Conservation (phyloP, 441 rosid genomes). For the Euphorbia corollata region DNA sequence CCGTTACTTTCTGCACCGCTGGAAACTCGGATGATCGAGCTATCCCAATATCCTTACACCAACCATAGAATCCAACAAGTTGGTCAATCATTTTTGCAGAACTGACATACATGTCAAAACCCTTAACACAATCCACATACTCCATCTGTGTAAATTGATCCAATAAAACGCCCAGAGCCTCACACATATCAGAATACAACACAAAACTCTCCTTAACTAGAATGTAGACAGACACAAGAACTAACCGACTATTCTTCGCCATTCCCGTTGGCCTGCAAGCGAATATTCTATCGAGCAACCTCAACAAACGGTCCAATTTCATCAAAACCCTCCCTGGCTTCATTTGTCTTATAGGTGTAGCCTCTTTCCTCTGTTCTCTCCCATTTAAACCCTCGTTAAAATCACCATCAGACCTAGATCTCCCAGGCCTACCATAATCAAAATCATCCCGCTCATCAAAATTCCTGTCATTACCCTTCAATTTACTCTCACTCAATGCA, state of each 20-base stretch:
- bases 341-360: slow-evolving; percentile 44
- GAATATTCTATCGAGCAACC: slow-evolving; percentile 59
- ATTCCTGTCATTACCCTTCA: slow-evolving; percentile 22
- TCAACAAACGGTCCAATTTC: slow-evolving; percentile 46
- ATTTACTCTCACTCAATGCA: slow-evolving; percentile 35
- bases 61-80: slow-evolving; percentile 43
- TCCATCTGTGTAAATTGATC: slow-evolving; percentile 66
- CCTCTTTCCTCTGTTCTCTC: slow-evolving; percentile 38
- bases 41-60: slow-evolving; percentile 47
- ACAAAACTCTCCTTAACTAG: slow-evolving; percentile 64
- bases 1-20: slow-evolving; percentile 46
- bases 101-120: slow-evolving; percentile 49
- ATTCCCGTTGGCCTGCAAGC: slow-evolving; percentile 52
- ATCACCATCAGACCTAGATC: slow-evolving; percentile 37
- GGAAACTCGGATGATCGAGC: slow-evolving; percentile 72
- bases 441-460: slow-evolving; percentile 36
- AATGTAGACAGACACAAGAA: slow-evolving; percentile 38
- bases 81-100: slow-evolving; percentile 62
- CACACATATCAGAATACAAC: slow-evolving; percentile 59
- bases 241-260: slow-evolving; percentile 46
- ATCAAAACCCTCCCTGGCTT: slow-evolving; percentile 51
- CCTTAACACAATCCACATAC: slow-evolving; percentile 45
- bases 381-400: slow-evolving; percentile 23
- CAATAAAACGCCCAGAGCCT: slow-evolving; percentile 45
- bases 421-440: slow-evolving; percentile 28